A percentile compares a stretch with the other conserved stretches of the same genome.
Conservation (phyloP, 176 grass and related monocot species). For the Zoysia japonica region DNA sequence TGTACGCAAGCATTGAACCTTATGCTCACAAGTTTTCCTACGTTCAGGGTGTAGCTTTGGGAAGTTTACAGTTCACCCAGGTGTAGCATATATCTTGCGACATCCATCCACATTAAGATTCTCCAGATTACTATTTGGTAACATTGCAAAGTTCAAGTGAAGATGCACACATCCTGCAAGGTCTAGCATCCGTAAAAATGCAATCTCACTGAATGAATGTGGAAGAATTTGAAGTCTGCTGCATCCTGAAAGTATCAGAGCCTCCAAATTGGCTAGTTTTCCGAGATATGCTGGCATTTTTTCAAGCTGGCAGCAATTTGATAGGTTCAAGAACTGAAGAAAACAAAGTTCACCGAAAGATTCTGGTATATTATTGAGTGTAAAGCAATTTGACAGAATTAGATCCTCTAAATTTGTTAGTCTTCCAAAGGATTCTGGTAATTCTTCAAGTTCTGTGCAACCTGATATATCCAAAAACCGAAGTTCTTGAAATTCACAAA, state of each 20-base stretch:
- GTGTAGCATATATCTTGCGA: not conserved
- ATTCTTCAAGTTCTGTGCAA: conserved; percentile 15
- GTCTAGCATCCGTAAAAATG: not conserved
- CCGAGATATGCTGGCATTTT: conserved; percentile 33
- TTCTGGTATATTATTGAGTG: conserved; percentile 38
- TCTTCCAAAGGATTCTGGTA: conserved; percentile 28
- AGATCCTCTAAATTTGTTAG: conserved; percentile 36
- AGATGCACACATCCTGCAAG: conserved; percentile 1
- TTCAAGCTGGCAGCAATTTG: conserved; percentile 32
- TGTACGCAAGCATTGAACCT: not conserved
- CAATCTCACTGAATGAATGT: not conserved
- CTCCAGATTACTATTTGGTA: not conserved
- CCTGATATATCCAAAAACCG: conserved; percentile 39
- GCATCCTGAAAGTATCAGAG: conserved; percentile 34
- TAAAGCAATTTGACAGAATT: conserved; percentile 38
- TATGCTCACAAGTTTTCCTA: not conserved
- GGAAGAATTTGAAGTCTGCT: conserved; percentile 32
- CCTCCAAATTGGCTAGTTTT: conserved; percentile 24
- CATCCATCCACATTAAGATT: conserved; percentile 1
- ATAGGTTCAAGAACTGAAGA: conserved; percentile 40
- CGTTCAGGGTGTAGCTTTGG: not conserved
- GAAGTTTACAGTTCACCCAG: not conserved
- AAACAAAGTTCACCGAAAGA: conserved; percentile 38
- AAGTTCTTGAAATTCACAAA: conserved; percentile 19
- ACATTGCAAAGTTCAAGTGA: not conserved